Evolutionary conservation across 140 eudicot species (phyloP), one percentile per base, ranked within the genome.

Genomic region (Oenanthe javanica): DNA sequence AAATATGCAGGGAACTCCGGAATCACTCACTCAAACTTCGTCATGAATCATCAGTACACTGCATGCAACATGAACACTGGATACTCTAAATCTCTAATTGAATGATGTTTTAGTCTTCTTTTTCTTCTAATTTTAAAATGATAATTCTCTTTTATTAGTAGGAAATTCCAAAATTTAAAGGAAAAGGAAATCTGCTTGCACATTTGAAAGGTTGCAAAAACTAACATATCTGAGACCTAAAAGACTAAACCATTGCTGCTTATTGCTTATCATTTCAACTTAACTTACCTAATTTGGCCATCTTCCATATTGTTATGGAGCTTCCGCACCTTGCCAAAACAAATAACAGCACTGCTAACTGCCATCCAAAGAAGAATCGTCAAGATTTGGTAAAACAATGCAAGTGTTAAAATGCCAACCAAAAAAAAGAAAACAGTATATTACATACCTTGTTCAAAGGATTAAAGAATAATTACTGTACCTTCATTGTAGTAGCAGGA

Each of bases 401-500:
- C 6, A 11, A 27, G 70, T 23, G 38, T 61, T n/a, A 2, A 23
- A 23, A 61, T 2, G 36, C 6, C 71, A 25, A 9, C 6, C 31
- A 61, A 9, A 31, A 31, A 31, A 31, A 31, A 31, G 31, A 31
- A 31, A 31, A 31, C 31, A 31, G 31, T 31, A 31, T 31, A 31
- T 31, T 31, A 31, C 31, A 31, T 31, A 61, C 6, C 71, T 55
- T 16, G 19, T 21, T 46, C 45, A n/a, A 50, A 36, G 7, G 54
- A 31, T 6, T 5, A 38, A 71, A 31, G 54, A n/a, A 2, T 31
- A 16, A 78, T 16, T 49, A 13, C 76, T 14, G 36, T 55, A 91
- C 98, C 98, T 94, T 94, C 98, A 94, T 92, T 73, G 98, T 94
- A 52, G 92, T 92, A 27, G 94, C 83, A 82, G 98, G 98, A 88